A percentile compares a stretch with the other conserved stretches of the same genome.
Conservation (phyloP, 2,329 filamentous ascomycete species). For the Lasiodiplodia theobromae region DNA sequence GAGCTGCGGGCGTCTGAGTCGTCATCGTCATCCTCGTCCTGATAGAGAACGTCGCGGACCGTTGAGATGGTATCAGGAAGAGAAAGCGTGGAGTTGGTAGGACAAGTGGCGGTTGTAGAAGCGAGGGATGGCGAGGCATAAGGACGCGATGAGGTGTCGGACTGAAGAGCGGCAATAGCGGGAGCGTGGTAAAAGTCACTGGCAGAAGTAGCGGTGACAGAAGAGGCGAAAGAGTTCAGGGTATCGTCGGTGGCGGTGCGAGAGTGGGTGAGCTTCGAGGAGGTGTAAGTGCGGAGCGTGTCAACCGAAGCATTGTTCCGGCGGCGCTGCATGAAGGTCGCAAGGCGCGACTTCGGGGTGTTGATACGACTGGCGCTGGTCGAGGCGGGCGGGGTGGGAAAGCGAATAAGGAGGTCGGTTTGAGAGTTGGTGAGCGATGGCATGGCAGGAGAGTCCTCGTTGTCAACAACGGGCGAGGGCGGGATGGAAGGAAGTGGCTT, state of each 20-base stretch:
- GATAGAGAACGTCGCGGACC: background rate
- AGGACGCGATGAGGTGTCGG: background rate
- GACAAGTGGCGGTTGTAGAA: slow-evolving; percentile 7
- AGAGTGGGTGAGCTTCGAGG: slow-evolving; percentile 9
- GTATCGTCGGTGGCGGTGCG: slow-evolving; percentile 19
- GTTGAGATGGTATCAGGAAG: slow-evolving; percentile 10
- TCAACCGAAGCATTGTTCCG: slow-evolving; percentile 14
- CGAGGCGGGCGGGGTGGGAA: slow-evolving; percentile 4
- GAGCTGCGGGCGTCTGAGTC: slow-evolving; percentile 15
- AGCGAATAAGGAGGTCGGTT: slow-evolving; percentile 10
- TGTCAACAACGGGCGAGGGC: slow-evolving; percentile 10
- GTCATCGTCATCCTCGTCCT: background rate
- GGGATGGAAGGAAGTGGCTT: slow-evolving; percentile 22
- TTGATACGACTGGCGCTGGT: background rate
- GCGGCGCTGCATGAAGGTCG: slow-evolving; percentile 15
- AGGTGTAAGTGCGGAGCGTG: background rate
- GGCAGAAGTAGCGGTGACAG: background rate
- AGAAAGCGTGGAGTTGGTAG: slow-evolving; percentile 16
- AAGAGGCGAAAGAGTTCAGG: slow-evolving; percentile 7
- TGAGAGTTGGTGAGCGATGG: slow-evolving; percentile 9
- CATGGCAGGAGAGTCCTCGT: slow-evolving; percentile 14
- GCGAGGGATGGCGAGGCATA: slow-evolving; percentile 4
- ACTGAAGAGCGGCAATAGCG: background rate
- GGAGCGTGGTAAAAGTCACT: slow-evolving; percentile 12
- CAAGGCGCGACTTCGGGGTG: slow-evolving; percentile 1